Conservation (phyloP, 2,329 filamentous ascomycete genomes). For the Gaeumannomyces tritici region DNA sequence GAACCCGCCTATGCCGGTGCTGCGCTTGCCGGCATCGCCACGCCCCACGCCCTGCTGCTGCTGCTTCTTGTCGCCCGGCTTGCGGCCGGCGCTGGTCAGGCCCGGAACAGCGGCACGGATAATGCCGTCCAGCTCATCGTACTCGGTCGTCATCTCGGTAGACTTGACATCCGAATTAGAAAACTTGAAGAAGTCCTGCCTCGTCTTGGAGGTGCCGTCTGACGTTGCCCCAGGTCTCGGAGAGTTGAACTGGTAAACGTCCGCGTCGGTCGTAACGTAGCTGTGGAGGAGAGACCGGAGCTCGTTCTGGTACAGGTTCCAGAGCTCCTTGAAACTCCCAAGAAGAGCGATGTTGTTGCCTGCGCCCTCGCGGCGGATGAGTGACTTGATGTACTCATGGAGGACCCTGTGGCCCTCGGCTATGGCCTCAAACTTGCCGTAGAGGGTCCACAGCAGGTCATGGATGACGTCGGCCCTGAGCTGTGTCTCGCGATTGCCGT, state of each 20-base stretch:
- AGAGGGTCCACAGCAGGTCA: slow-evolving; percentile 84
- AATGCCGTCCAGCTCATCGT: slow-evolving; percentile 83
- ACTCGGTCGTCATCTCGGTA: slow-evolving; percentile 68
- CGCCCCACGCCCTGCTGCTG: slow-evolving; percentile 16
- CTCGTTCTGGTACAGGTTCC: slow-evolving; percentile 97
- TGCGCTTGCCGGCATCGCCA: slow-evolving; percentile 8
- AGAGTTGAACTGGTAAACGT: slow-evolving; percentile 56
- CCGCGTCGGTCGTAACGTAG: slow-evolving; percentile 86
- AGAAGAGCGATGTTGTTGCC: slow-evolving; percentile 58
- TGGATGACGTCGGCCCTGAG: slow-evolving; percentile 79
- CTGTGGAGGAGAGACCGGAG: slow-evolving; percentile 91
- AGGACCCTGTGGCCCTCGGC: slow-evolving; percentile 90
- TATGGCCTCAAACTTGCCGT: slow-evolving; percentile 95
- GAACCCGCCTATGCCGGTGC: background rate
- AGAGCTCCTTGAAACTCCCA: slow-evolving; percentile 88
- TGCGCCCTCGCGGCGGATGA: slow-evolving; percentile 71
- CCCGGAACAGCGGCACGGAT: slow-evolving; percentile 88
- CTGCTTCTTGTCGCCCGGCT: slow-evolving; percentile 30
- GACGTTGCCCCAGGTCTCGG: slow-evolving; percentile 32
- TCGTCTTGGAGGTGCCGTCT: slow-evolving; percentile 35
- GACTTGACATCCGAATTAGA: slow-evolving; percentile 77
- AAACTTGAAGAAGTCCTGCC: slow-evolving; percentile 72
- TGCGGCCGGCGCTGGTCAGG: slow-evolving; percentile 63
- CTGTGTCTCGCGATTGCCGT: slow-evolving; percentile 61
- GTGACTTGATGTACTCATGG: slow-evolving; percentile 81